These are phyloP conservation scores for Penicillium sp. DNA, from an alignment of 2,329 filamentous ascomycete species.

Conservation along the genomic window DNA sequence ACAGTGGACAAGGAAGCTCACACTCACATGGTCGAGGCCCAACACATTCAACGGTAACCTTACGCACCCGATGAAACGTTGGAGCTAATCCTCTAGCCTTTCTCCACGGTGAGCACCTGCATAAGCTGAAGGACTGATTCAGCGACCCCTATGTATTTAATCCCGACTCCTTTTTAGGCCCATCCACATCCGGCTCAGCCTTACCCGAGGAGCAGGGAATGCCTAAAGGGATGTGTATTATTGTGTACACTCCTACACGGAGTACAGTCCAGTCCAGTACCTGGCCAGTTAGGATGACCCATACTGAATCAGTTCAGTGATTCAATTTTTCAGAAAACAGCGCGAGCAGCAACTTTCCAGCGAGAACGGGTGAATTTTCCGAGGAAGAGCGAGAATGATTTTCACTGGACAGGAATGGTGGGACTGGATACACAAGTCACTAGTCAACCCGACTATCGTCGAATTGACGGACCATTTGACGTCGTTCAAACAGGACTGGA, in stretches of 20 bases:
- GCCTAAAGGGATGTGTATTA: too few relatives aligned
- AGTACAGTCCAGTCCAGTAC: too few relatives aligned
- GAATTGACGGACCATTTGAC: neutral
- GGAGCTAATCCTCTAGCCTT: neutral
- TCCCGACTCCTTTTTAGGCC: neutral
- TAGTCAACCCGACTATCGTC: too few relatives aligned
- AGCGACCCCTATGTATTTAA: neutral
- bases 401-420: neutral
- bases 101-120: slow-evolving; percentile 7
- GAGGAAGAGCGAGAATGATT: neutral
- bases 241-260: too few relatives aligned
- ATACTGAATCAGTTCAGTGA: too few relatives aligned
- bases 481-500: neutral
- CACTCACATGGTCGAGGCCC: slow-evolving; percentile 16
- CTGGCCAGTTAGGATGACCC: too few relatives aligned
- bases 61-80: neutral
- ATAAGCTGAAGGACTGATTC: slow-evolving; percentile 10
- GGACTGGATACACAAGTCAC: neutral
- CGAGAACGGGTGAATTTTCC: neutral
- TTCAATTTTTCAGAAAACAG: too few relatives aligned
- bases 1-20: neutral
- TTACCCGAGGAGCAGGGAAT: neutral
- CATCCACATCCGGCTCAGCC: neutral
- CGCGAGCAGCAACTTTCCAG: too few relatives aligned
- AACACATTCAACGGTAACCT: neutral